Evolutionary conservation across 441 rosid genomes (phyloP).

Genomic region (Dalechampia spathulata): DNA sequence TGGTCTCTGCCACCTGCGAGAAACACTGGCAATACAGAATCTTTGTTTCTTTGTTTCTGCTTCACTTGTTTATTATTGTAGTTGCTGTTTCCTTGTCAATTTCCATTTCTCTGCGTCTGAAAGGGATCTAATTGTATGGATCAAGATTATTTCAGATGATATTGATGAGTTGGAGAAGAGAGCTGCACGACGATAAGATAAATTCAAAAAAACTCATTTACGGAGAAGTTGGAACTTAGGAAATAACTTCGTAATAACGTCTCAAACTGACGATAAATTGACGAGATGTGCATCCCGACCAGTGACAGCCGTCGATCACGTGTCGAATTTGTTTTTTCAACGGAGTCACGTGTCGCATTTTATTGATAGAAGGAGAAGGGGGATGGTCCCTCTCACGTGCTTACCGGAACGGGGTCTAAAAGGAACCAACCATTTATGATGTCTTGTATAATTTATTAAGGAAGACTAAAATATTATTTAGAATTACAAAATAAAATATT

Average conservation of each 20-base stretch:
- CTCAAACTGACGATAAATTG: conserved; percentile 3
- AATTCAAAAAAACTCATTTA: conserved; percentile 14
- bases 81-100: conserved; percentile 6
- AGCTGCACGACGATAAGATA: no score
- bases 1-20: no score
- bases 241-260: background rate
- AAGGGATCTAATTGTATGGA: no score
- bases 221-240: conserved; percentile 23
- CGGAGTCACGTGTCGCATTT: conserved; percentile 30
- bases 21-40: background rate
- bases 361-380: background rate
- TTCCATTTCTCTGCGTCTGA: no score
- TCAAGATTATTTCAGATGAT: no score
- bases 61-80: conserved; percentile 20
- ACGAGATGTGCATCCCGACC: background rate
- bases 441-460: no score
- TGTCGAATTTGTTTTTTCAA: no score
- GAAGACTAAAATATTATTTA: no score
- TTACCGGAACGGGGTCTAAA: conserved; percentile 4
- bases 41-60: conserved; percentile 24
- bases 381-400: conserved; percentile 21
- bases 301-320: conserved; percentile 32
- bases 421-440: no score
- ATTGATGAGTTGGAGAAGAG: no score
- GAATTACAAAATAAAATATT: no score